These are phyloP conservation scores for Selenicereus undatus DNA, from an alignment of 148 eudicot species.

Conservation along the genomic window DNA sequence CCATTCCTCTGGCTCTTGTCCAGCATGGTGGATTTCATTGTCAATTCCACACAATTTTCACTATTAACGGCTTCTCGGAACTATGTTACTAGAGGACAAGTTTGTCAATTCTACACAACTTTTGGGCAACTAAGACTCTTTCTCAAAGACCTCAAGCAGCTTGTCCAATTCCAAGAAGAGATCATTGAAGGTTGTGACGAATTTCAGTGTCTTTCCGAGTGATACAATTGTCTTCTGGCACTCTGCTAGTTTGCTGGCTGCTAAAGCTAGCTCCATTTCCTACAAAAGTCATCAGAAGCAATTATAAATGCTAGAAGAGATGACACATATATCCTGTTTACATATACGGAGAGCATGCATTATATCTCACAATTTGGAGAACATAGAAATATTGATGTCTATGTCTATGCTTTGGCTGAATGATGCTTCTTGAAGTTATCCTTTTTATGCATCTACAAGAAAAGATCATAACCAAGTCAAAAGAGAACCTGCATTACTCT, in stretches of 20 bases:
- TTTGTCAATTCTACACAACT: constrained; percentile 17
- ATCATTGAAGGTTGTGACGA: constrained; percentile 66
- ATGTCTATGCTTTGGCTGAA: too few relatives aligned
- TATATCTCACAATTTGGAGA: too few relatives aligned
- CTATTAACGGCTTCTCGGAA: too few relatives aligned
- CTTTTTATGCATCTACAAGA: too few relatives aligned
- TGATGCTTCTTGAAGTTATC: too few relatives aligned
- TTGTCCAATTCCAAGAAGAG: constrained; percentile 45
- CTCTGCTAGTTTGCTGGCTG: constrained; percentile 60
- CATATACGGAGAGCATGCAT: too few relatives aligned
- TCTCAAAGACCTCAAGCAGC: constrained; percentile 23
- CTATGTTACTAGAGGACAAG: background rate
- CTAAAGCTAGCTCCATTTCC: constrained; percentile 71
- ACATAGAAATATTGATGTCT: too few relatives aligned
- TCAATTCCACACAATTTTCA: too few relatives aligned
- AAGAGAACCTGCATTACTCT: too few relatives aligned
- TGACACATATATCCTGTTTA: too few relatives aligned
- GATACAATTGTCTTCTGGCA: constrained; percentile 89
- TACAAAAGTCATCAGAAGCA: constrained; percentile 25
- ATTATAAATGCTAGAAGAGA: background rate
- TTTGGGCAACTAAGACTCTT: constrained; percentile 22
- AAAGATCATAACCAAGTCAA: too few relatives aligned
- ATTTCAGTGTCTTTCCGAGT: constrained; percentile 64
- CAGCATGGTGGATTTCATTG: constrained; percentile 4
- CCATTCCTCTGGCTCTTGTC: constrained; percentile 31